These are phyloP conservation scores for Yamadazyma mexicana DNA, from an alignment of 1,139 yeast genomes.

Conservation along the genomic window DNA sequence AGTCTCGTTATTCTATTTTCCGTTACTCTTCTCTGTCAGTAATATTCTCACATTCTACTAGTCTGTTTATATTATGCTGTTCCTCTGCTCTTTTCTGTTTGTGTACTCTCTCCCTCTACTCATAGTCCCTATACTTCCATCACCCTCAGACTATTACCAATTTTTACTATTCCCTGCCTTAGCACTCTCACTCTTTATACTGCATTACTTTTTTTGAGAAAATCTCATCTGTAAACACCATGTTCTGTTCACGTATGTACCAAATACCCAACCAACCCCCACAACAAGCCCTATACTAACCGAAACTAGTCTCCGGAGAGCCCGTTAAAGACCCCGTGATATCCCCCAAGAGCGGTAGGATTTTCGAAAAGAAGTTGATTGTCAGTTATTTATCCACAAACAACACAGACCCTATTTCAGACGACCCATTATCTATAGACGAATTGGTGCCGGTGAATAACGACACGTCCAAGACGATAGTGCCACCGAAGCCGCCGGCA, in stretches of 20 bases:
- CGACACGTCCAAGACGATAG: slow-evolving; percentile 19
- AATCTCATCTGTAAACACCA: slow-evolving; percentile 1
- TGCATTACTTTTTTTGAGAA: neutral
- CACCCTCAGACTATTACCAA: too few relatives aligned
- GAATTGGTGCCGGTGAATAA: slow-evolving; percentile 56
- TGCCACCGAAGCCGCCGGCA: slow-evolving; percentile 51
- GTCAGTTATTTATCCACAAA: slow-evolving; percentile 62
- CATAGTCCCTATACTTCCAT: too few relatives aligned
- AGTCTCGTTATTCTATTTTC: too few relatives aligned
- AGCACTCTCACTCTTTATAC: neutral
- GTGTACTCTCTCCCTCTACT: too few relatives aligned
- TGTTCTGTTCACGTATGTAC: slow-evolving; percentile 14
- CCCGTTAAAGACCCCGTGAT: slow-evolving; percentile 69
- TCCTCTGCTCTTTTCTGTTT: too few relatives aligned
- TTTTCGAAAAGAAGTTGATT: slow-evolving; percentile 68
- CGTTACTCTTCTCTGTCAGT: too few relatives aligned
- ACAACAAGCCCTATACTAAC: slow-evolving; percentile 13
- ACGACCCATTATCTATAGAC: slow-evolving; percentile 55
- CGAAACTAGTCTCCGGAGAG: slow-evolving; percentile 58
- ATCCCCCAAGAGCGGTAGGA: slow-evolving; percentile 68
- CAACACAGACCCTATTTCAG: slow-evolving; percentile 75
- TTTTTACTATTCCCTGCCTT: too few relatives aligned
- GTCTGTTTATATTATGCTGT: too few relatives aligned
- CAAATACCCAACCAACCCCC: slow-evolving; percentile 3
- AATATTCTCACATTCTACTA: too few relatives aligned